These are phyloP conservation scores for Zymoseptoria crescenta DNA, from an alignment of 2,329 filamentous ascomycete genomes.

Conservation along the genomic window DNA sequence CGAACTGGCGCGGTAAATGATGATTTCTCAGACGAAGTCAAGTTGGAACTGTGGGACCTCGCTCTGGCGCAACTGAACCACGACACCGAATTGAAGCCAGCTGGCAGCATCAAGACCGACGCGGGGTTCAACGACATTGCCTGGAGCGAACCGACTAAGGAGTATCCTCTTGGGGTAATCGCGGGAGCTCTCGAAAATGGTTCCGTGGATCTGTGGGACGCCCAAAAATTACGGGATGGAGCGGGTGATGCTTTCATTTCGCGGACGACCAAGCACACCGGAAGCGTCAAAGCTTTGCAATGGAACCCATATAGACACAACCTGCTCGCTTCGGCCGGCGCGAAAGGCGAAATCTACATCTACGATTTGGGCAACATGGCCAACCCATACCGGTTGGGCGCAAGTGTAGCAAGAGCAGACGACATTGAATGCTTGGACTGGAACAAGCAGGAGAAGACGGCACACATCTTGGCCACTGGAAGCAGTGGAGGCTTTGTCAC, in stretches of 20 bases:
- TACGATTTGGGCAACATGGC: conserved; percentile 87
- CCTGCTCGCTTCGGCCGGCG: conserved; percentile 82
- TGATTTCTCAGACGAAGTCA: conserved; percentile 95
- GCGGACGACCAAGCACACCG: conserved; percentile 80
- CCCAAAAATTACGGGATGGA: conserved; percentile 52
- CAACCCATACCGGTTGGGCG: conserved; percentile 83
- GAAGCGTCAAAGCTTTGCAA: conserved; percentile 86
- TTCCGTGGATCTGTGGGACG: conserved; percentile 88
- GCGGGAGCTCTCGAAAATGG: conserved; percentile 94
- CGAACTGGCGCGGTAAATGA: conserved; percentile 91
- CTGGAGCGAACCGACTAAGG: conserved; percentile 76
- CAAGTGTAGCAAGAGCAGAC: conserved; percentile 77
- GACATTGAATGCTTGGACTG: conserved; percentile 95
- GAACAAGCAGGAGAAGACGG: conserved; percentile 79
- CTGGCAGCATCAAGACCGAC: conserved; percentile 77
- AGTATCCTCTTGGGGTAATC: conserved; percentile 78
- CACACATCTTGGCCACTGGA: conserved; percentile 91
- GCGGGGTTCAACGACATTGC: conserved; percentile 97
- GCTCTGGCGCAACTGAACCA: conserved; percentile 68
- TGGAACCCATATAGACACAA: conserved; percentile 93
- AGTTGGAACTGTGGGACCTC: conserved; percentile 93
- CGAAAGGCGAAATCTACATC: conserved; percentile 92
- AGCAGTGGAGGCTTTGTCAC: conserved; percentile 91
- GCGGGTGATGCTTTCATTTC: conserved; percentile 69
- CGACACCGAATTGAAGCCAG: conserved; percentile 74